A percentile compares a stretch with the other conserved stretches of the same genome.
phyloP scores from a whole-genome alignment of 1,284 basidiomycete genomes.

The Peniophora sp. region DNA sequence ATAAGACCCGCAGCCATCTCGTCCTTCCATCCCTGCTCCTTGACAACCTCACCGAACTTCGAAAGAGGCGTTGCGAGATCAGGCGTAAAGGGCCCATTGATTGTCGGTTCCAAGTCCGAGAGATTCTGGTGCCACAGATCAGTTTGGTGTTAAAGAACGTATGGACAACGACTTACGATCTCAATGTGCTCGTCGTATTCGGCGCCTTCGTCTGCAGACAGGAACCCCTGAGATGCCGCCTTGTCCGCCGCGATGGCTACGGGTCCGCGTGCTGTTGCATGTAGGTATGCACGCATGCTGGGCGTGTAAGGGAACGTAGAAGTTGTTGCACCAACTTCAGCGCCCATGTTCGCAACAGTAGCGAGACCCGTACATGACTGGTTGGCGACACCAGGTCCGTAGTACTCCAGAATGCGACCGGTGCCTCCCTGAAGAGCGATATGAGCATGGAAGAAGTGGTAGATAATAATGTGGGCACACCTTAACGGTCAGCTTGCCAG shows the following conservation, averaged over 20 bases:
- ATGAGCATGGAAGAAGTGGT: slow-evolving; percentile 4
- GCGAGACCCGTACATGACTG: slow-evolving; percentile 96
- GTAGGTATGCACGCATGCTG: slow-evolving; percentile 85
- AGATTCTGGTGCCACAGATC: slow-evolving; percentile 54
- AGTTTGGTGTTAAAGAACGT: neutral
- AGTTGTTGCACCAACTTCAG: slow-evolving; percentile 97
- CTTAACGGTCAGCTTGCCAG: slow-evolving; percentile 90
- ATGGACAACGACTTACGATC: slow-evolving; percentile 53
- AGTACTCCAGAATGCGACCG: slow-evolving; percentile 95
- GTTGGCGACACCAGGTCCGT: slow-evolving; percentile 85
- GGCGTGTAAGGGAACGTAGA: slow-evolving; percentile 95
- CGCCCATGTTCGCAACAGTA: slow-evolving; percentile 98
- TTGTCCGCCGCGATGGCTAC: slow-evolving; percentile 85
- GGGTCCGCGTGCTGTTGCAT: slow-evolving; percentile 84
- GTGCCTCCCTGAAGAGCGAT: slow-evolving; percentile 71
- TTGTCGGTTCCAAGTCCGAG: slow-evolving; percentile 86
- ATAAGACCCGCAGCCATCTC: slow-evolving; percentile 89
- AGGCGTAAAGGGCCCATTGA: slow-evolving; percentile 98
- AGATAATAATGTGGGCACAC: slow-evolving; percentile 33
- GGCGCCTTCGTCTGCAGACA: slow-evolving; percentile 82
- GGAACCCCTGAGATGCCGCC: slow-evolving; percentile 74
- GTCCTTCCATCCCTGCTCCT: slow-evolving; percentile 87
- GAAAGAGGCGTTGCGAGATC: slow-evolving; percentile 96
- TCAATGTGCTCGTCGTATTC: slow-evolving; percentile 96
- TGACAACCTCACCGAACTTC: slow-evolving; percentile 76